Base-by-base conservation (phyloP, 345 rosid genomes). In the thale cress (Arabidopsis thaliana) region DNA sequence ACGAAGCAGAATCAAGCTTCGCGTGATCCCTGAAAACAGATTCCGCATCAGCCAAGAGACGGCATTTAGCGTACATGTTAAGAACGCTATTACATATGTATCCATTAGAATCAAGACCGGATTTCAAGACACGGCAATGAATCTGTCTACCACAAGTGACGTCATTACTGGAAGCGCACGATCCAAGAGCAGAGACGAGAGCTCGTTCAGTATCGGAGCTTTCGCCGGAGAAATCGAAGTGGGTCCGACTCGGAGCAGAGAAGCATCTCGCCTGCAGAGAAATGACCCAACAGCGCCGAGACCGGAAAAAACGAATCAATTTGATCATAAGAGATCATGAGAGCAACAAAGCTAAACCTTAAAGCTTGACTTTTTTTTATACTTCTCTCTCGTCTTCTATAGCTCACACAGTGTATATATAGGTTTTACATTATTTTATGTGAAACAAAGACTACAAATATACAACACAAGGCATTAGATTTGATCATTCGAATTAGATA, bases 51-150 rank as follows among this genome's bases (percentile, higher is more conserved):
- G n/a, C 63, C 71, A 93, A 73, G 71, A 78, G 33, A 49, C 85
- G 82, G 56, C 92, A 88, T 80, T 85, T 93, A 1, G 88, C 82
- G 69, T 93, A 91, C 91, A 93, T 67, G 71, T 88, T 89, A 44
- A 88, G 85, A 68, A 91, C 82, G 61, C 97, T 89, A 69, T 91
- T 93, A 23, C 71, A 77, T 24, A 93, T 72, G 61, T 83, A 91
- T 66, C 84, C 76, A 81, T 89, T 89, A 4, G 87, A 87, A 32
- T 65, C 73, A n/a, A 85, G 74, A 73, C 97, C 96, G 0, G 84
- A 83, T 61, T 87, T 89, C 13, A 87, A 67, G 34, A 81, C 74
- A 16, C 78, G 69, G 79, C 84, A 66, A 45, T 93, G 98, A 53
- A 85, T 74, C 75, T 80, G 83, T 38, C 70, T 85, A 38, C 93